These are phyloP conservation scores for Pestalotiopsis fici DNA, from an alignment of 2,329 filamentous ascomycete species.

Conservation along the genomic window DNA sequence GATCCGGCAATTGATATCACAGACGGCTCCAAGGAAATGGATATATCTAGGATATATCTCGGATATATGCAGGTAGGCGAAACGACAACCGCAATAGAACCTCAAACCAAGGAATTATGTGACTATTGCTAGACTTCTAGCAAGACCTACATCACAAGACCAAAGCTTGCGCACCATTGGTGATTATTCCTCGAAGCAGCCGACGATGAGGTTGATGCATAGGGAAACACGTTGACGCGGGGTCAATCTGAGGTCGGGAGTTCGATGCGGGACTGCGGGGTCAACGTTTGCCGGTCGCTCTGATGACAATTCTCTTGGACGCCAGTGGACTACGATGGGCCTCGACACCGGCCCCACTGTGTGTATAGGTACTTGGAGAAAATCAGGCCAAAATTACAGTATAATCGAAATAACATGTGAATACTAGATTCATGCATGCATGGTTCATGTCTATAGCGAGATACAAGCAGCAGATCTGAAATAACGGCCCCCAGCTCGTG, in stretches of 20 bases:
- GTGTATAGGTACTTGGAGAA: background rate
- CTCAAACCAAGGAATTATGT: background rate
- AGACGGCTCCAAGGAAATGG: background rate
- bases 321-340: background rate
- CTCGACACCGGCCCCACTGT: background rate
- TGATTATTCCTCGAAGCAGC: background rate
- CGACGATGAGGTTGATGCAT: background rate
- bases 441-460: too few species aligned
- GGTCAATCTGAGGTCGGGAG: background rate
- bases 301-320: background rate
- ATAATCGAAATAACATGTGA: too few species aligned
- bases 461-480: too few species aligned
- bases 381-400: too few species aligned
- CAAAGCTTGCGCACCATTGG: background rate
- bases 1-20: background rate
- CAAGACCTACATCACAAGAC: background rate
- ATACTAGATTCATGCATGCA: too few species aligned
- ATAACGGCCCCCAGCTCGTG: too few species aligned
- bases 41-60: too few species aligned
- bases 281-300: background rate
- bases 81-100: background rate
- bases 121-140: background rate
- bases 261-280: conserved; percentile 2
- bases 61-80: background rate
- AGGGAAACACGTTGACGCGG: background rate